A percentile compares a stretch with the other conserved stretches of the same genome.
These are phyloP conservation scores for Colletotrichum coccodes DNA, from an alignment of 2,329 filamentous ascomycete species.

Conservation along the genomic window DNA sequence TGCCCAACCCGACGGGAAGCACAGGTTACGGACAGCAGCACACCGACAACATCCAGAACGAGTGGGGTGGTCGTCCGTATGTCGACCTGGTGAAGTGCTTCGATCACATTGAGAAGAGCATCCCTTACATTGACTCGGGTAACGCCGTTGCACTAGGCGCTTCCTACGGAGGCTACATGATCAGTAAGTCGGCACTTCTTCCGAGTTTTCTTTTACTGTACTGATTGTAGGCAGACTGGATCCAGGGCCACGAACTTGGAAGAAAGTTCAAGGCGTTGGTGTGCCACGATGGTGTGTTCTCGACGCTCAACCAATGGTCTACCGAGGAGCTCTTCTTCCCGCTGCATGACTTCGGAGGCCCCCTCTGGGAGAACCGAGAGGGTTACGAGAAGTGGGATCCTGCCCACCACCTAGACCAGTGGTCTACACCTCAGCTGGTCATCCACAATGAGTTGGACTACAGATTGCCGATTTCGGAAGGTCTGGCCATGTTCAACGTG, in stretches of 20 bases:
- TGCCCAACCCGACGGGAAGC: slow-evolving; percentile 85
- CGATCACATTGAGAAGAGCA: slow-evolving; percentile 74
- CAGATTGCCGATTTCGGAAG: slow-evolving; percentile 85
- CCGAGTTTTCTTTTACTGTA: neutral
- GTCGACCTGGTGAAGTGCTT: slow-evolving; percentile 83
- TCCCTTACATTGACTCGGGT: slow-evolving; percentile 75
- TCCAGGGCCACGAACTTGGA: slow-evolving; percentile 86
- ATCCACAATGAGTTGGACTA: slow-evolving; percentile 95
- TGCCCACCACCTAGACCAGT: slow-evolving; percentile 70
- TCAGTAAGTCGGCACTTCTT: slow-evolving; percentile 58
- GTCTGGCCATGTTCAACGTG: slow-evolving; percentile 86
- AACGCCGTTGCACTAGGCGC: slow-evolving; percentile 80
- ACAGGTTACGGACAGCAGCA: slow-evolving; percentile 85
- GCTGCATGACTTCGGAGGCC: slow-evolving; percentile 73
- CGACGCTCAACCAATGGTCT: slow-evolving; percentile 71
- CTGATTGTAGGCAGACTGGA: slow-evolving; percentile 72
- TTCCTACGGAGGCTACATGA: slow-evolving; percentile 81
- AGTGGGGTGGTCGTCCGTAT: slow-evolving; percentile 91
- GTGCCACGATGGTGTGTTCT: slow-evolving; percentile 88
- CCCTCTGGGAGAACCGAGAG: slow-evolving; percentile 69
- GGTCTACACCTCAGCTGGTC: slow-evolving; percentile 85
- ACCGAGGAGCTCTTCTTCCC: slow-evolving; percentile 79
- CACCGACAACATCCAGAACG: slow-evolving; percentile 77
- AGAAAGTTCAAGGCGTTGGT: slow-evolving; percentile 89
- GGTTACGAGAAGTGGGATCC: slow-evolving; percentile 79